phyloP scores from a whole-genome alignment of 1,284 basidiomycete genomes.

The Schizophyllum commune region DNA sequence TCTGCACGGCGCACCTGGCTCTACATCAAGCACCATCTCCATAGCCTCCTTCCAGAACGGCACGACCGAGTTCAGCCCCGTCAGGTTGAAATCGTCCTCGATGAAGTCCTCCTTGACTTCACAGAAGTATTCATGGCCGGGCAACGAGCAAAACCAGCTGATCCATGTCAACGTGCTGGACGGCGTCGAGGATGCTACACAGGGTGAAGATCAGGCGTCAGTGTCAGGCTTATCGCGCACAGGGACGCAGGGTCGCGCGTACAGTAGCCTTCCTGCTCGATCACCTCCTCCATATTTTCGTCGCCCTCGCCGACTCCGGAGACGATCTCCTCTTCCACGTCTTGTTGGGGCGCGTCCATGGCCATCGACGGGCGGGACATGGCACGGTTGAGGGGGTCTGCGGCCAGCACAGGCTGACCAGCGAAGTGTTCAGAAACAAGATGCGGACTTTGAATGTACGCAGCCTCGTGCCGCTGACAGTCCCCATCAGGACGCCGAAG shows the following conservation, averaged over 20 bases:
- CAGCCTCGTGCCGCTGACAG: background rate
- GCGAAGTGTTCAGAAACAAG: conserved; percentile 1
- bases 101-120: conserved; percentile 98
- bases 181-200: conserved; percentile 73
- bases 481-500: background rate
- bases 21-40: conserved; percentile 99
- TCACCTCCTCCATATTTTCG: conserved; percentile 56
- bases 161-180: conserved; percentile 93
- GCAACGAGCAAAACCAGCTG: conserved; percentile 97
- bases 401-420: background rate
- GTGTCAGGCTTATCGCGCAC: conserved; percentile 10
- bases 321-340: conserved; percentile 43
- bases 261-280: conserved; percentile 59
- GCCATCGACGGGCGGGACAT: conserved; percentile 43
- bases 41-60: conserved; percentile 99
- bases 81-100: conserved; percentile 99
- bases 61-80: conserved; percentile 90
- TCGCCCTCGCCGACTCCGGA: conserved; percentile 57
- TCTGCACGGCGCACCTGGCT: conserved; percentile 69
- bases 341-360: conserved; percentile 36
- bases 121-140: conserved; percentile 99
- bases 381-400: background rate
- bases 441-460: background rate
- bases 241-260: conserved; percentile 26
- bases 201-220: background rate